Base-by-base conservation (phyloP, 148 eudicot species). In the Dysphania ambrosioides region DNA sequence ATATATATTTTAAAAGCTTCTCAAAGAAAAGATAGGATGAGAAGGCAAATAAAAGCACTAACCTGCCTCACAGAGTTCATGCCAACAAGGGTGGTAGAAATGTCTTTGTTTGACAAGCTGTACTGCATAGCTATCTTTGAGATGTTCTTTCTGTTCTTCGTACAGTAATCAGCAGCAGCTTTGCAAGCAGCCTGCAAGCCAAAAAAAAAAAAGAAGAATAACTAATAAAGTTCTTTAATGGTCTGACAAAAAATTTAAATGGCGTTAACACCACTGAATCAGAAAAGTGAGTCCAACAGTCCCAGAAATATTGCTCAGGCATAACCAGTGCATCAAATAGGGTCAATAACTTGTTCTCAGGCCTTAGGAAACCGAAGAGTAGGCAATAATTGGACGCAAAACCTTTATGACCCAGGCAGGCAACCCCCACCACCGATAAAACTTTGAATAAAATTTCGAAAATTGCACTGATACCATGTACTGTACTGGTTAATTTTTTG, bases 21-120 rank as follows among this genome's bases (percentile, higher is more conserved):
- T 74, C 31, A 30, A 63, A 16, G 2, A 19, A 36, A 24, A 3
- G 8, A 11, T 34, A 51, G 36, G 58, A 47, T 59, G 51, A 4
- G 29, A 64, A 68, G 70, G 23, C 8, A 35, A 41, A 41, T 36
- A 36, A 61, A 60, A 55, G 35, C 51, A 65, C 78, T 62, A 18
- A 90, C 99, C 99, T 96, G 94, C 79, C 69, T 77, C 67, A 89
- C 90, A 38, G 97, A 88, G 72, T 86, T 90, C 99, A 96, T 96
- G 77, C 99, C 99, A 32, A 96, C 97, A 78, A 96, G 89, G 77
- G 90, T 81, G 32, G 99, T 83, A 16, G 97, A 79, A 68, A 96
- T 86, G 64, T 92, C 94, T 80, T 83, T 88, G 82, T 90, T 92
- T 47, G 89, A 84, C 80, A 96, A 84, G 85, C 99, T 92, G 87